A percentile compares a stretch with the other conserved stretches of the same genome.
Conservation (phyloP, 257 asterid genomes). For the Echium plantagineum region DNA sequence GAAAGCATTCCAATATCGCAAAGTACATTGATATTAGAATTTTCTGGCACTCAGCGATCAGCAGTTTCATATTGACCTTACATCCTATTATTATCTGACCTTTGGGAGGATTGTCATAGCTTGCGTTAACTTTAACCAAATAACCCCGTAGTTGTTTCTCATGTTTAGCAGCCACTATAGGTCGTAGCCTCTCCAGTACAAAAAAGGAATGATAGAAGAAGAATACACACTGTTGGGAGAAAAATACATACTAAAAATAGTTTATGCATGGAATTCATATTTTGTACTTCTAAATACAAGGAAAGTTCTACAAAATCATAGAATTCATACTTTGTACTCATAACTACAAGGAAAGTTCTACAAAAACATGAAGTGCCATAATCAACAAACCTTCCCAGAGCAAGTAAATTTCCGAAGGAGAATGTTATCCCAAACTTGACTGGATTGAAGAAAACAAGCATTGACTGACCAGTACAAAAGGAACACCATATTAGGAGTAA, state of each 20-base stretch:
- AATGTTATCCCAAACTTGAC: slow-evolving; percentile 92
- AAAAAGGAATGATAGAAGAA: too few species aligned
- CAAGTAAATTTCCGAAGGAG: slow-evolving; percentile 94
- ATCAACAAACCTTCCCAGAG: slow-evolving; percentile 80
- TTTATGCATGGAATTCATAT: neutral
- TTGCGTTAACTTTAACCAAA: neutral
- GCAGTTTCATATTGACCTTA: neutral
- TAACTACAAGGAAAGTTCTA: neutral
- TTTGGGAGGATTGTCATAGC: neutral
- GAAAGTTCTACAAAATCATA: neutral
- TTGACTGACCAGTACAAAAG: slow-evolving; percentile 43
- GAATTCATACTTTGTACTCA: neutral
- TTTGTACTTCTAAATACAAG: neutral
- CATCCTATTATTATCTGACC: too few species aligned
- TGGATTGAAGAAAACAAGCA: slow-evolving; percentile 96
- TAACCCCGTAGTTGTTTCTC: neutral
- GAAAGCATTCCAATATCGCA: too few species aligned
- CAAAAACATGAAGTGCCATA: slow-evolving; percentile 9
- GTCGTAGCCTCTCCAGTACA: neutral
- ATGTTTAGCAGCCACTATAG: neutral
- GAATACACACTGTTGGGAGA: neutral
- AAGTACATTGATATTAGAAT: too few species aligned
- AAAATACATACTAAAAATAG: neutral
- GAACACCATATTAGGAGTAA: slow-evolving; percentile 3
- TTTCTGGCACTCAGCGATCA: neutral